Evolutionary conservation across 2,329 filamentous ascomycete species (phyloP), one percentile per base, ranked within the genome.

Genomic region (Coleophoma crateriformis): DNA sequence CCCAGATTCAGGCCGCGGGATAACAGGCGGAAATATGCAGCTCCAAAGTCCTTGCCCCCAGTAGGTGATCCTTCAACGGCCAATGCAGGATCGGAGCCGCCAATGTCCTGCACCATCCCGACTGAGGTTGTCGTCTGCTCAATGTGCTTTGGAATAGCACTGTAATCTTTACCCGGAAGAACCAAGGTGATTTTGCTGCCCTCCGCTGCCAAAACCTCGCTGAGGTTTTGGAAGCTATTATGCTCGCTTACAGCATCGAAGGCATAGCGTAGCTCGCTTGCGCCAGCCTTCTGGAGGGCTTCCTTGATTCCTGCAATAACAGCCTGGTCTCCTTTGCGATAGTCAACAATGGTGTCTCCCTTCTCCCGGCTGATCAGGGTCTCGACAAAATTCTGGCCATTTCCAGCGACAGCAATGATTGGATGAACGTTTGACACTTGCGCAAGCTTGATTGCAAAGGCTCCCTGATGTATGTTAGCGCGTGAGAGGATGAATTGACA

Each of bases 321-420:
- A 13, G 68, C 61, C 50, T 65, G 54, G 5, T 75, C 64, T 10
- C 79, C 75, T 32, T 76, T 60, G 32, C 79, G 73, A 61, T 82
- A 81, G 62, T 82, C 79, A 46, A 82, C 60, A 19, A 82, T 68
- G 0, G 69, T 67, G 56, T 82, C 79, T 27, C 78, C 78, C 55
- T 76, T 77, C 22, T 62, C 63, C 33, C 61, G 61, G 53, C 74
- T 71, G 46, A 81, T 70, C 17, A 81, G 63, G 0, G 55, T 65
- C 58, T 78, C 67, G 3, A 80, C 76, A 50, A 72, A 77, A 1
- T 65, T 52, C 7, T 66, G 62, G 14, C 71, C 73, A 37, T 68
- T 64, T 3, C 81, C 79, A 1, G 78, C 79, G 14, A 85, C 67
- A 4, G 71, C 73, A 51, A 84, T 79, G 33, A 84, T 70, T 0